phyloP scores from a whole-genome alignment of 805 yeast species.

The Scheffersomyces coipomensis region DNA sequence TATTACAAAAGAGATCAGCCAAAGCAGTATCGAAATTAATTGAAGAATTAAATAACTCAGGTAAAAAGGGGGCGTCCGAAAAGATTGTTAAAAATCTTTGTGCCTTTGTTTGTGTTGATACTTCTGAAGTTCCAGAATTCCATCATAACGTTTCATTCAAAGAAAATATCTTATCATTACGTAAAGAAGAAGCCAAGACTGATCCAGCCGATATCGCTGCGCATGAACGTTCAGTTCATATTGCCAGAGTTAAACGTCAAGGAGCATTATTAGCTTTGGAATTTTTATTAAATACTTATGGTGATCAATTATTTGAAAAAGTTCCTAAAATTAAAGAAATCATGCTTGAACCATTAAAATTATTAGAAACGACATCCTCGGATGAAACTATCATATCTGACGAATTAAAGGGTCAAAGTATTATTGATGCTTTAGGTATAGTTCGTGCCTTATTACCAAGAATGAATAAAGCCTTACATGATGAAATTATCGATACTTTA shows the following conservation, averaged over 20 bases:
- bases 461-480: slow-evolving; percentile 48
- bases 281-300: slow-evolving; percentile 52
- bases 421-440: slow-evolving; percentile 85
- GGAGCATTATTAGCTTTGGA: slow-evolving; percentile 80
- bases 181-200: slow-evolving; percentile 70
- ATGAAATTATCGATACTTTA: slow-evolving; percentile 45
- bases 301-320: slow-evolving; percentile 50
- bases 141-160: slow-evolving; percentile 55
- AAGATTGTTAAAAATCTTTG: slow-evolving; percentile 88
- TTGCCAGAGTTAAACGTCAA: slow-evolving; percentile 76
- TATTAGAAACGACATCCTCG: slow-evolving; percentile 25
- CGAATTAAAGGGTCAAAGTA: slow-evolving; percentile 64
- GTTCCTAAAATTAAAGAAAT: slow-evolving; percentile 66
- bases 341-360: slow-evolving; percentile 64
- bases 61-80: slow-evolving; percentile 75
- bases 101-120: slow-evolving; percentile 92
- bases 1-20: slow-evolving; percentile 73
- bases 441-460: slow-evolving; percentile 70
- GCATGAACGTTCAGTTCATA: slow-evolving; percentile 62
- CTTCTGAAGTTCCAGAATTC: slow-evolving; percentile 94
- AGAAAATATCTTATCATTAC: slow-evolving; percentile 65
- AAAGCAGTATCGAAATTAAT: slow-evolving; percentile 64
- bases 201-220: slow-evolving; percentile 61
- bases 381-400: slow-evolving; percentile 35
- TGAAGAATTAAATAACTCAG: slow-evolving; percentile 50